Evolutionary conservation across 192 early-diverging fungal species (phyloP), one percentile per base, ranked within the genome.

Genomic region (Podila horticola): DNA sequence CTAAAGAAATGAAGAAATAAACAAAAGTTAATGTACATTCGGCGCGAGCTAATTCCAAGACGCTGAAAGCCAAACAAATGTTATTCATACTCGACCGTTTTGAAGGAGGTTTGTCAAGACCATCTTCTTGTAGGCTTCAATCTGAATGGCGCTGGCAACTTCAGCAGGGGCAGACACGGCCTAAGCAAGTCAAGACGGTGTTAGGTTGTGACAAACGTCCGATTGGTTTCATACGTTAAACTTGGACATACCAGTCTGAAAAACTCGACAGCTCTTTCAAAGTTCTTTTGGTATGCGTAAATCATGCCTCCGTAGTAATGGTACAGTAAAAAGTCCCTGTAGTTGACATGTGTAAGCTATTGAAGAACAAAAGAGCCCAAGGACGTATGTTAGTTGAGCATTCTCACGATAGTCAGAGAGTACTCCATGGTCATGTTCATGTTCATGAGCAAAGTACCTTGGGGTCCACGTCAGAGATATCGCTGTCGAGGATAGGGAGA

Each of bases 251-350:
- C 87, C 85, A 91, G 24, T 30, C 68, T 76, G 59, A 94, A 89
- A 33, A 90, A 88, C 29, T 90, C 85, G 5, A 91, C 71, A 13
- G 95, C 92, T 29, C 86, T 74, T 19, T 88, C 87, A 79, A 85
- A 92, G 5, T 85, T 69, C 65, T 93, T 93, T 69, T 90, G 84
- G 22, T 86, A 90, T 28, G 90, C 86, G 66, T 88, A 92, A n/a
- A 94, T 64, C 79, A 95, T 88, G 19, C 88, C 91, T 61, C 90
- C 92, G 73, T 96, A 94, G 77, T 95, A 96, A 64, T 93, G 85
- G 84, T 95, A 93, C 28, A 92, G 82, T 15, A 95, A 74, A 82
- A 90, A 92, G 66, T 90, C 84, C 48, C 58, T 74, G 67, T 85
- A 85, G 22, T 64, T 69, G 59, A 85, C 77, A n/a, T 68, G 67